Percentiles rank a stretch among this genome's conserved stretches.
Conservation (phyloP, 2,329 filamentous ascomycete genomes). For the Rhinocladiella mackenziei region DNA sequence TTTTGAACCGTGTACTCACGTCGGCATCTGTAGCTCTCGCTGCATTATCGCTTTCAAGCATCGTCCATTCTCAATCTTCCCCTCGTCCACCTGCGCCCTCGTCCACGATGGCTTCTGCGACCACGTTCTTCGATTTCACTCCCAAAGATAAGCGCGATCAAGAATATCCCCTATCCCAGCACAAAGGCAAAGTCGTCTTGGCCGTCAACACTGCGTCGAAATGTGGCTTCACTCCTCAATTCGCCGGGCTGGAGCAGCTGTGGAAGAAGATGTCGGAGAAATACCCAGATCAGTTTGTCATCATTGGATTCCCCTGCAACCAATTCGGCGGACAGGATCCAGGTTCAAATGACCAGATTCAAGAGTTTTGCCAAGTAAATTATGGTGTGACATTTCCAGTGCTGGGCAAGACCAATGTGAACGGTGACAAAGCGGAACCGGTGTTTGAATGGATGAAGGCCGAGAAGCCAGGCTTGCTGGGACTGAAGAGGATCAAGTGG, state of each 20-base stretch:
- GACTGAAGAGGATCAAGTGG: conserved; percentile 90
- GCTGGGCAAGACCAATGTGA: conserved; percentile 88
- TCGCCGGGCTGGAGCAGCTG: conserved; percentile 81
- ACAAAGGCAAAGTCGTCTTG: conserved; percentile 89
- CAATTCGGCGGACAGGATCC: conserved; percentile 93
- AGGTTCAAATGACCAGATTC: conserved; percentile 73
- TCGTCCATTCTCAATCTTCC: not conserved
- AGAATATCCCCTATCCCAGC: conserved; percentile 64
- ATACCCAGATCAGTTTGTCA: conserved; percentile 71
- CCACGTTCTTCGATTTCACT: conserved; percentile 78
- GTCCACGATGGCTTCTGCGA: conserved; percentile 61
- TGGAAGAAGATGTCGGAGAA: conserved; percentile 71
- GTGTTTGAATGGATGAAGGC: conserved; percentile 72
- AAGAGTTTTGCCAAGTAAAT: conserved; percentile 84
- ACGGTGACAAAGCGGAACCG: conserved; percentile 75
- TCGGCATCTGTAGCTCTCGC: too few relatives aligned
- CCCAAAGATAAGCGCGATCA: conserved; percentile 74
- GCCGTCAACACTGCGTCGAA: conserved; percentile 98
- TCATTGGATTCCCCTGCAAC: conserved; percentile 98
- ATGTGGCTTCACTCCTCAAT: conserved; percentile 98
- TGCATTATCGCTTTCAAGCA: too few relatives aligned
- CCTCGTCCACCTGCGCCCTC: not conserved
- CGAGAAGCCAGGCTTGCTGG: conserved; percentile 74
- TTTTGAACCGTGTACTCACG: not conserved
- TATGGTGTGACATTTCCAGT: conserved; percentile 92